phyloP scores from a whole-genome alignment of 2,329 filamentous ascomycete genomes.

The Xylariaceae sp. region DNA sequence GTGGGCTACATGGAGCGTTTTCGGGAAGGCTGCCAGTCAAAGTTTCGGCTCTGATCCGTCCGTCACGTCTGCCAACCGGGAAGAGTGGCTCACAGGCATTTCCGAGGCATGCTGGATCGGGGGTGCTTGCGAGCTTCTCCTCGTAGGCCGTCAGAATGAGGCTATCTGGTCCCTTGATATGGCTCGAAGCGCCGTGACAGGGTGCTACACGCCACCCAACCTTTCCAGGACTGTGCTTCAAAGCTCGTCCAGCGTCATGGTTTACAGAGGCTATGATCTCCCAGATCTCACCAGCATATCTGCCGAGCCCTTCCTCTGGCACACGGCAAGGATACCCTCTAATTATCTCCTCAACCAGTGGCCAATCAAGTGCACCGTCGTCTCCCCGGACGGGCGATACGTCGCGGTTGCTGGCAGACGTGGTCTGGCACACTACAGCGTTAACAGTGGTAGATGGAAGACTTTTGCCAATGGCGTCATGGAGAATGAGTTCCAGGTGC shows the following conservation, averaged over 20 bases:
- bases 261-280: constrained; percentile 89
- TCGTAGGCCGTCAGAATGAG: constrained; percentile 64
- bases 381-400: constrained; percentile 89
- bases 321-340: constrained; percentile 78
- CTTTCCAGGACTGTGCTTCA: constrained; percentile 83
- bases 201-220: constrained; percentile 87
- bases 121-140: constrained; percentile 75
- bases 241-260: constrained; percentile 78
- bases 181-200: constrained; percentile 85
- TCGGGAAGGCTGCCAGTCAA: constrained; percentile 79
- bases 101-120: constrained; percentile 78
- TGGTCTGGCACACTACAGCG: constrained; percentile 90
- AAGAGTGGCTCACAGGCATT: constrained; percentile 79
- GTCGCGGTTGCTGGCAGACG: constrained; percentile 90
- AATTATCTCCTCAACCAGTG: constrained; percentile 85
- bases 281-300: constrained; percentile 87
- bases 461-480: constrained; percentile 74
- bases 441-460: constrained; percentile 92
- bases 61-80: constrained; percentile 59
- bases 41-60: constrained; percentile 68
- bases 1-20: constrained; percentile 97
- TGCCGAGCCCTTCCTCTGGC: constrained; percentile 90
- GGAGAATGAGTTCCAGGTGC: constrained; percentile 86
- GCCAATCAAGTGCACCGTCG: constrained; percentile 81
- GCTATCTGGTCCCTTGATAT: constrained; percentile 84